A percentile compares a stretch with the other conserved stretches of the same genome.
Conservation (phyloP, 345 rosid genomes). For the Pistacia integerrima region DNA sequence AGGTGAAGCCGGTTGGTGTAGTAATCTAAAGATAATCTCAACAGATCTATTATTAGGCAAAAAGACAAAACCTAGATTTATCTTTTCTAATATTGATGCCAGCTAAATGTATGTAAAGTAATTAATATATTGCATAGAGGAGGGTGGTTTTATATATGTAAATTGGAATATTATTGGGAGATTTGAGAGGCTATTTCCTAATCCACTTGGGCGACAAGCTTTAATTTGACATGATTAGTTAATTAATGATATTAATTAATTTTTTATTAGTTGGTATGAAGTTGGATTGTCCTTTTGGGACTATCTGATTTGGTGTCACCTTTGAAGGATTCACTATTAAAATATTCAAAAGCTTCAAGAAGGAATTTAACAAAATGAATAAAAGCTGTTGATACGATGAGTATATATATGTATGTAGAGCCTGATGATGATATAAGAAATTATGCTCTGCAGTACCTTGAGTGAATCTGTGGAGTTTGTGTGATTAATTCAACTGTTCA, state of each 20-base stretch:
- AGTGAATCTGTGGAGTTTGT: not conserved
- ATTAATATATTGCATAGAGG: not conserved
- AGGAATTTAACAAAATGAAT: not conserved
- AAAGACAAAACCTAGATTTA: conserved; percentile 51
- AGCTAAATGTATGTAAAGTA: conserved; percentile 38
- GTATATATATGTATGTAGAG: not conserved
- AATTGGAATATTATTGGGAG: conserved; percentile 12
- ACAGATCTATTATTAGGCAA: conserved; percentile 37
- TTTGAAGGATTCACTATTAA: conserved; percentile 15
- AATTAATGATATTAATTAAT: conserved; percentile 4
- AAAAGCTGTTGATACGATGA: not conserved
- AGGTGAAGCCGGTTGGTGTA: conserved; percentile 17
- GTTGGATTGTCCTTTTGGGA: conserved; percentile 21
- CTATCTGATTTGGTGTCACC: conserved; percentile 14
- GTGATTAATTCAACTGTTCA: not conserved
- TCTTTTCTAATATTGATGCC: conserved; percentile 44
- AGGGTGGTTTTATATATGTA: not conserved
- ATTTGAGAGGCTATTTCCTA: conserved; percentile 17
- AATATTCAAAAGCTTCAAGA: not conserved
- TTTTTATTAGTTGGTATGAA: conserved; percentile 13
- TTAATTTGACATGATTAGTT: conserved; percentile 15
- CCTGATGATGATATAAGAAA: not conserved
- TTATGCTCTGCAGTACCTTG: not conserved
- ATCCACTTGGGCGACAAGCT: conserved; percentile 33
- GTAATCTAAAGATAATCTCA: conserved; percentile 27